Base-by-base conservation (phyloP, 148 eudicot genomes). In the Vaccinium myrtillus region DNA sequence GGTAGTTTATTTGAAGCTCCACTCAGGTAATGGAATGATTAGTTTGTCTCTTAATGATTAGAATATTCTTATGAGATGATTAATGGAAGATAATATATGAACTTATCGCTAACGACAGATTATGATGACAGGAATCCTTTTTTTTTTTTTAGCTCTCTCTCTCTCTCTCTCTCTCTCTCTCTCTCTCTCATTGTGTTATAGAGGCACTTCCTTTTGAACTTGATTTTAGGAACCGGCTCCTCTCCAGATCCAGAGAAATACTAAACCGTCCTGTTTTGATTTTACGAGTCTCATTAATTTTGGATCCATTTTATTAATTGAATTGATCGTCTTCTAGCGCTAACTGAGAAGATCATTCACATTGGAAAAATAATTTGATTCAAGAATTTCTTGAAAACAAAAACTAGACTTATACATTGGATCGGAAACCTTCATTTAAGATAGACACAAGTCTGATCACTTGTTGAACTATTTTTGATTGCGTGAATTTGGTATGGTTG, bases 11-110 rank as follows among this genome's bases (percentile, higher is more conserved):
- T 54, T 50, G 32, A 16, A 2, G 18, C 55, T 83, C 81, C 74
- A 83, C 84, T 61, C 53, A 61, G 63, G 75, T 77, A 77, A 77
- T 77, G 85, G 48, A 77, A 84, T 84, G 81, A 84, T 63, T 48
- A 63, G 74, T 76, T 83, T 43, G 80, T 76, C 81, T 58, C 48
- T 83, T 61, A 27, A 71, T 55, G 75, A 76, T 83, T 59, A 36
- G 80, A 74, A 78, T 54, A 78, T 53, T 78, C 48, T 30, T 30
- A 16, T 55, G 63, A 11, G 19, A 8, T 25, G 11, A 4, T 63
- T 23, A 27, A 69, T 84, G 19, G 65, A 76, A 83, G 39, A 63
- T 51, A 84, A 77, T 77, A 61, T 49, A 61, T 77, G 49, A 53
- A 84, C 76, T 21, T 50, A 46, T 77, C 23, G 50, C 39, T 77